Evolutionary conservation across 2,329 filamentous ascomycete species (phyloP).

Genomic region (Exophiala aquamarina): DNA sequence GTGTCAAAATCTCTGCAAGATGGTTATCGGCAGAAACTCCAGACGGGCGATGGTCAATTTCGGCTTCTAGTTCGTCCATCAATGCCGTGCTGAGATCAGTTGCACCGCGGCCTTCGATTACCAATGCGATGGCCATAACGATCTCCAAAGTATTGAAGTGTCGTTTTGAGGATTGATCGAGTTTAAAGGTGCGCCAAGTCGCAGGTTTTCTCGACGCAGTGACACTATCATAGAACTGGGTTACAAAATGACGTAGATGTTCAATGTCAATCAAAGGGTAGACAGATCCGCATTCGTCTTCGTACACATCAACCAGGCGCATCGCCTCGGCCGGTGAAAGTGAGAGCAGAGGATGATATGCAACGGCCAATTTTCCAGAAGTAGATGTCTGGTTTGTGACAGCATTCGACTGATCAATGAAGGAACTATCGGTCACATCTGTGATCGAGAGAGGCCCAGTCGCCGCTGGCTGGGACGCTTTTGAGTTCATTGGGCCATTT

Average conservation of each 20-base stretch:
- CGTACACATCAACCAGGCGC: conserved; percentile 11
- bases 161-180: conserved; percentile 8
- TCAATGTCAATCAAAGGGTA: conserved; percentile 11
- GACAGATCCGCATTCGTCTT: conserved; percentile 15
- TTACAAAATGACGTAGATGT: conserved; percentile 4
- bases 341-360: conserved; percentile 8
- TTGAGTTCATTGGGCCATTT: background rate
- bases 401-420: background rate
- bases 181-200: conserved; percentile 10
- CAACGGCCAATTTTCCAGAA: conserved; percentile 4
- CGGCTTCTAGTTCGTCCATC: conserved; percentile 13
- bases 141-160: conserved; percentile 10
- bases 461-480: background rate
- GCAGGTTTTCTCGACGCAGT: conserved; percentile 1
- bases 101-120: conserved; percentile 9
- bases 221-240: conserved; percentile 6
- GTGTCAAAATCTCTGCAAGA: conserved; percentile 10
- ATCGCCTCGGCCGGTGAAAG: conserved; percentile 7
- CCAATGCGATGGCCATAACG: conserved; percentile 8
- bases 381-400: background rate
- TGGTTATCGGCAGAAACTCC: conserved; percentile 4
- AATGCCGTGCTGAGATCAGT: conserved; percentile 8
- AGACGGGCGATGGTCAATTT: conserved; percentile 13
- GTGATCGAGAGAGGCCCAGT: background rate
- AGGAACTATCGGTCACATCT: background rate